phyloP scores from a whole-genome alignment of 768 basidiomycete genomes.

The Leccinum subtestaceum region DNA sequence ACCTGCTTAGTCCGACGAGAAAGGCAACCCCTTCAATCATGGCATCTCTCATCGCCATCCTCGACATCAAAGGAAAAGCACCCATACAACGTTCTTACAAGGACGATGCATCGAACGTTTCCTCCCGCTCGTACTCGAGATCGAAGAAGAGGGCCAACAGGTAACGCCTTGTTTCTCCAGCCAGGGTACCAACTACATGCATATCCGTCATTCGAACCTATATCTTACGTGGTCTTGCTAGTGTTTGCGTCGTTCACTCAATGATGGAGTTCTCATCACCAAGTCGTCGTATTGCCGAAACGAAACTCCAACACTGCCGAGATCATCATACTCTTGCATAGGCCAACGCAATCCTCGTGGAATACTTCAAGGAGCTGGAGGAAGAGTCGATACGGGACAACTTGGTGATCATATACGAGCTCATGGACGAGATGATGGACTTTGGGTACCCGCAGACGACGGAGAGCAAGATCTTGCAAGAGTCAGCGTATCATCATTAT shows the following conservation, averaged over 20 bases:
- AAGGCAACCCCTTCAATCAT: constrained; percentile 23
- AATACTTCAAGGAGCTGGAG: constrained; percentile 99
- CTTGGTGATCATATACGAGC: constrained; percentile 98
- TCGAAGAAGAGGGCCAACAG: constrained; percentile 96
- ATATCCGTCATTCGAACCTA: constrained; percentile 96
- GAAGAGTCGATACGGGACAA: constrained; percentile 99
- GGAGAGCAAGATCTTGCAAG: constrained; percentile 98
- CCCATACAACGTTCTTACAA: constrained; percentile 95
- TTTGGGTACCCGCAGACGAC: constrained; percentile 99
- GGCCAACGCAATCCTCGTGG: constrained; percentile 85
- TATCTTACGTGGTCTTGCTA: constrained; percentile 59
- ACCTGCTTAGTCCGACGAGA: neutral
- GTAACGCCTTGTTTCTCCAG: constrained; percentile 95
- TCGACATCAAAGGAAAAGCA: constrained; percentile 98
- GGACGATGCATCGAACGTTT: constrained; percentile 96
- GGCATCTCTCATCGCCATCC: constrained; percentile 83
- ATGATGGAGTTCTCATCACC: no score
- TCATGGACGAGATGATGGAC: constrained; percentile 99
- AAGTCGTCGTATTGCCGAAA: constrained; percentile 94
- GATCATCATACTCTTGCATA: constrained; percentile 94
- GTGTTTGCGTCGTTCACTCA: neutral
- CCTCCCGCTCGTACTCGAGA: constrained; percentile 87
- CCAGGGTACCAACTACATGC: constrained; percentile 97
- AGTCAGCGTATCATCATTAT: constrained; percentile 47
- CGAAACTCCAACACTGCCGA: constrained; percentile 95